Percentiles rank a stretch among this genome's conserved stretches.
These are phyloP conservation scores for Ampelomyces quisqualis DNA, from an alignment of 2,329 filamentous ascomycete genomes.

Conservation along the genomic window DNA sequence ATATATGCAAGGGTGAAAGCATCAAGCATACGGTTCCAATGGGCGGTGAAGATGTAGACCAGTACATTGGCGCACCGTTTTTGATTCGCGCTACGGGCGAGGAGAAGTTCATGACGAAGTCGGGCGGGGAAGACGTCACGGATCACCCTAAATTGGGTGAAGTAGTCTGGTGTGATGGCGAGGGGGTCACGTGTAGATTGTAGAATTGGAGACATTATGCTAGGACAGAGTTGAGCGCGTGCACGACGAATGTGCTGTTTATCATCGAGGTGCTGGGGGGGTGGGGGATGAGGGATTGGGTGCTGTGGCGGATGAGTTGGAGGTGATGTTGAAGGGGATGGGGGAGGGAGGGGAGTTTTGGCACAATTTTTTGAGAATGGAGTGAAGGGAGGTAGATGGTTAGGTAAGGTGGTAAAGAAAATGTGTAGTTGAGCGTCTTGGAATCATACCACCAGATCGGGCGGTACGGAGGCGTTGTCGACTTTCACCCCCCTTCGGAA, in stretches of 20 bases:
- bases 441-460: no score
- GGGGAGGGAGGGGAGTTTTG: constrained; percentile 12
- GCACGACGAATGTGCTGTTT: constrained; percentile 41
- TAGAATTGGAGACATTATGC: constrained; percentile 48
- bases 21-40: constrained; percentile 45
- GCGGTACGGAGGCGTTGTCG: no score
- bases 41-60: constrained; percentile 45
- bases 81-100: constrained; percentile 37
- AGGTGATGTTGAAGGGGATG: constrained; percentile 18
- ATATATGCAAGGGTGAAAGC: constrained; percentile 46
- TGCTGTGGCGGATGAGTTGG: constrained; percentile 31
- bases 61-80: constrained; percentile 38
- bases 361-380: background rate
- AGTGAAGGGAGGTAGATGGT: no score
- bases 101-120: constrained; percentile 39
- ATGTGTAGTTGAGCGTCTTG: no score
- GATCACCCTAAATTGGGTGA: constrained; percentile 35
- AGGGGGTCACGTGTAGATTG: constrained; percentile 42
- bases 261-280: constrained; percentile 37
- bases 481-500: no score
- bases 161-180: constrained; percentile 45
- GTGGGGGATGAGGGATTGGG: constrained; percentile 24
- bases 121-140: constrained; percentile 27
- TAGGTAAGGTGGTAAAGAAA: no score
- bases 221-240: constrained; percentile 39